Conservation (phyloP, 805 yeast genomes). For the Starmerella cellae region DNA sequence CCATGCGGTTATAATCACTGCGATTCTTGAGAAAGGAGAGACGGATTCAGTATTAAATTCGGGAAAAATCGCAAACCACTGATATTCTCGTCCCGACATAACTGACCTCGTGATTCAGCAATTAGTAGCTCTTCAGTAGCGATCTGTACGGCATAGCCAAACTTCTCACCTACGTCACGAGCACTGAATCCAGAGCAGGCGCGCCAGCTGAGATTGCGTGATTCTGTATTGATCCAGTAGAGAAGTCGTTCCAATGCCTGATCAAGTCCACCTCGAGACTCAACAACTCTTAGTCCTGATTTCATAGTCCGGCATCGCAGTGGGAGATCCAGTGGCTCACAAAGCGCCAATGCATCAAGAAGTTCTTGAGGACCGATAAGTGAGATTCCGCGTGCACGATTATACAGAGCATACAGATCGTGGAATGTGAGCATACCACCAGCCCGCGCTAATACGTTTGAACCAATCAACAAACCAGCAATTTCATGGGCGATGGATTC, state of each 20-base stretch:
- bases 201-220: conserved; percentile 18
- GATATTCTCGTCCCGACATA: conserved; percentile 56
- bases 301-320: conserved; percentile 33
- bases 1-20: too few relatives aligned
- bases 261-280: conserved; percentile 10
- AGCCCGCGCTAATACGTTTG: conserved; percentile 35
- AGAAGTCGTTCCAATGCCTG: conserved; percentile 15
- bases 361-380: conserved; percentile 61
- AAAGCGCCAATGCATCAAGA: conserved; percentile 43
- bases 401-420: conserved; percentile 52
- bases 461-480: conserved; percentile 48
- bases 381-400: conserved; percentile 50
- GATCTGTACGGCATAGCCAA: conserved; percentile 55
- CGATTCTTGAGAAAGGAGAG: too few relatives aligned
- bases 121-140: conserved; percentile 50
- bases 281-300: conserved; percentile 32
- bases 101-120: conserved; percentile 42
- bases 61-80: conserved; percentile 52
- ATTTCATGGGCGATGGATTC: conserved; percentile 65
- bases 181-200: conserved; percentile 26
- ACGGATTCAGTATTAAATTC: conserved; percentile 29
- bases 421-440: conserved; percentile 50
- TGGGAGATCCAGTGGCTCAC: conserved; percentile 48
- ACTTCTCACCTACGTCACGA: conserved; percentile 35
- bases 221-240: conserved; percentile 14